These are phyloP conservation scores for Aspergillus eucalypticola DNA, from an alignment of 2,329 filamentous ascomycete genomes.

Conservation along the genomic window DNA sequence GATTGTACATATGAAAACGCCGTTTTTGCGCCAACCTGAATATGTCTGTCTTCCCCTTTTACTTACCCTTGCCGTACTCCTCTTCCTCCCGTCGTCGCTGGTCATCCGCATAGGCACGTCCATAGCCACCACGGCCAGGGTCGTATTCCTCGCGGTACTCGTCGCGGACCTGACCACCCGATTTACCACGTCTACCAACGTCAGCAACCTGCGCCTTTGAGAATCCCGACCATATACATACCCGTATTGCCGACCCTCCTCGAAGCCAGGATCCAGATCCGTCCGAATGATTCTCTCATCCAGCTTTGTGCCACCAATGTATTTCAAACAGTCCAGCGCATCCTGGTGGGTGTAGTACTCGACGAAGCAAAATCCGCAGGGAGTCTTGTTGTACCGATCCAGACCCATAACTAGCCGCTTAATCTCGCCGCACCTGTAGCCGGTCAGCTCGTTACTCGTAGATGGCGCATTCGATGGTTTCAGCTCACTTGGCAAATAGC, in stretches of 20 bases:
- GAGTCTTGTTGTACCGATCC: constrained; percentile 95
- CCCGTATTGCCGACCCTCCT: constrained; percentile 94
- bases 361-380: constrained; percentile 98
- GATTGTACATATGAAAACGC: constrained; percentile 34
- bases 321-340: constrained; percentile 97
- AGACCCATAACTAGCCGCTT: constrained; percentile 98
- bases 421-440: constrained; percentile 77
- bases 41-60: constrained; percentile 5
- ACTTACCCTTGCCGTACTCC: constrained; percentile 60
- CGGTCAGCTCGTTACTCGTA: constrained; percentile 10
- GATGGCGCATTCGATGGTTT: background rate
- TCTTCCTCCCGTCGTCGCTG: constrained; percentile 58
- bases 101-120: constrained; percentile 72
- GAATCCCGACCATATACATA: constrained; percentile 31
- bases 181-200: constrained; percentile 72
- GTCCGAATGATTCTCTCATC: constrained; percentile 96
- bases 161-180: constrained; percentile 92
- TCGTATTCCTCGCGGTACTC: constrained; percentile 98
- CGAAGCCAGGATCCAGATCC: constrained; percentile 92
- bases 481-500: constrained; percentile 76
- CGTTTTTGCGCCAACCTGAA: constrained; percentile 29
- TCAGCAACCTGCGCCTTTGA: background rate
- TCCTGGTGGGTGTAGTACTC: constrained; percentile 99
- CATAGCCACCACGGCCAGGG: constrained; percentile 86
- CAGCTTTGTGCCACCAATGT: constrained; percentile 95